phyloP scores from a whole-genome alignment of 306 rosid species.

The Comarum palustre region DNA sequence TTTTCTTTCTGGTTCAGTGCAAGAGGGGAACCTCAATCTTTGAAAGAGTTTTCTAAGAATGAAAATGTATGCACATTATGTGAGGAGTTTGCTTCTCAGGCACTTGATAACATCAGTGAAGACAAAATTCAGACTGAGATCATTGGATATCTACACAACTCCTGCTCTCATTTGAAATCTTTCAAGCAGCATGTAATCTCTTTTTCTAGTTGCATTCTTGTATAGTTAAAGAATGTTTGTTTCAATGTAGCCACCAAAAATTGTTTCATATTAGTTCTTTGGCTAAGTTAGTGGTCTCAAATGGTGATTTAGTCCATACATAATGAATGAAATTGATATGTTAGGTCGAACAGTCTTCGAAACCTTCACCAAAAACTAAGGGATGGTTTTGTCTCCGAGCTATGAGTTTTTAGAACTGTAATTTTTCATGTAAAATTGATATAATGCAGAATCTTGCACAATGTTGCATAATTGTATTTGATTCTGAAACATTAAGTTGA shows the following conservation, averaged over 20 bases:
- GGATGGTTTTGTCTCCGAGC: neutral
- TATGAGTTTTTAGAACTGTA: neutral
- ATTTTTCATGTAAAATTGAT: neutral
- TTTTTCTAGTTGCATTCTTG: constrained; percentile 15
- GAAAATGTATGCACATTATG: constrained; percentile 64
- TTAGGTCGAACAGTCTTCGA: neutral
- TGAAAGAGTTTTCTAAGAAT: constrained; percentile 24
- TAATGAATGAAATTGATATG: constrained; percentile 1
- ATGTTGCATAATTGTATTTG: neutral
- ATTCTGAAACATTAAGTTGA: neutral
- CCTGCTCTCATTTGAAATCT: constrained; percentile 45
- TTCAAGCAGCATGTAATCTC: constrained; percentile 44
- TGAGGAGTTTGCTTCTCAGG: constrained; percentile 60
- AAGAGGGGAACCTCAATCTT: constrained; percentile 28
- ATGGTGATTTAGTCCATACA: neutral
- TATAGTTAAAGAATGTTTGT: neutral
- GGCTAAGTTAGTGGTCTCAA: neutral
- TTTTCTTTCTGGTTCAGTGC: constrained; percentile 29
- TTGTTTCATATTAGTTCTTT: neutral
- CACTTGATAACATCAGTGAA: constrained; percentile 56
- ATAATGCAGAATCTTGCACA: neutral
- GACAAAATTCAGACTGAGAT: constrained; percentile 73
- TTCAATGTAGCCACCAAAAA: neutral
- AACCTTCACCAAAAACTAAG: neutral
- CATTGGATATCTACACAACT: constrained; percentile 41